phyloP scores from a whole-genome alignment of 2,329 filamentous ascomycete genomes.

The Amylocarpus encephaloides region DNA sequence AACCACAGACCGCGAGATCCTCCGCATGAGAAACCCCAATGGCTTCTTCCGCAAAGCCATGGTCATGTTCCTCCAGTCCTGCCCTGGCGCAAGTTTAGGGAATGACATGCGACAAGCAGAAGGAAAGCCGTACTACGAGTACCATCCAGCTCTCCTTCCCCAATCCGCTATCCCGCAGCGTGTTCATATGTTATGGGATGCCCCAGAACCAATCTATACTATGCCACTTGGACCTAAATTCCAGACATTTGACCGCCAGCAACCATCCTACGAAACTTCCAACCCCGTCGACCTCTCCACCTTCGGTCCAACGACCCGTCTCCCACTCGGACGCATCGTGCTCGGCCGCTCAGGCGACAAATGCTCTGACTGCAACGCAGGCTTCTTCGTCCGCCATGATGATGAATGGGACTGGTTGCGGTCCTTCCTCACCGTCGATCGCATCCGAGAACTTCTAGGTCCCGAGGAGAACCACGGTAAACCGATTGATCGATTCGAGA shows the following conservation, averaged over 20 bases:
- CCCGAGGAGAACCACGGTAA: conserved; percentile 10
- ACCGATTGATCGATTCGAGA: conserved; percentile 19
- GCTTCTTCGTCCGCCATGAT: conserved; percentile 37
- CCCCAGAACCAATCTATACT: background rate
- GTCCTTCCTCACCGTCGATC: conserved; percentile 2
- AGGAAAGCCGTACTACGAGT: conserved; percentile 24
- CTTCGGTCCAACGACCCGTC: conserved; percentile 20
- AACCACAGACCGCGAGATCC: conserved; percentile 34
- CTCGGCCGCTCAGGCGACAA: conserved; percentile 26
- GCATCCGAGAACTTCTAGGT: background rate
- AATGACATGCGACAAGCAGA: conserved; percentile 36
- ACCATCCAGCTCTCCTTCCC: conserved; percentile 24
- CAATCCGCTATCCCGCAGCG: conserved; percentile 20
- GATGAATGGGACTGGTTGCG: conserved; percentile 7
- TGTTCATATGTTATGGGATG: conserved; percentile 11
- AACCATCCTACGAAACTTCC: conserved; percentile 1
- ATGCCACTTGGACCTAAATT: conserved; percentile 1
- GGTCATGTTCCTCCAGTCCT: conserved; percentile 17
- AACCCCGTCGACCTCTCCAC: conserved; percentile 9
- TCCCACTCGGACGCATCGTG: conserved; percentile 28
- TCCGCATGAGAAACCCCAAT: conserved; percentile 17
- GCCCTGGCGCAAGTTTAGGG: conserved; percentile 32
- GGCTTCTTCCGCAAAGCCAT: conserved; percentile 10
- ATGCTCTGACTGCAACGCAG: conserved; percentile 32
- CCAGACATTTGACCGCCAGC: background rate